Evolutionary conservation across 2,329 filamentous ascomycete species (phyloP), one percentile per base, ranked within the genome.

Genomic region (Neopestalotiopsis rosae): DNA sequence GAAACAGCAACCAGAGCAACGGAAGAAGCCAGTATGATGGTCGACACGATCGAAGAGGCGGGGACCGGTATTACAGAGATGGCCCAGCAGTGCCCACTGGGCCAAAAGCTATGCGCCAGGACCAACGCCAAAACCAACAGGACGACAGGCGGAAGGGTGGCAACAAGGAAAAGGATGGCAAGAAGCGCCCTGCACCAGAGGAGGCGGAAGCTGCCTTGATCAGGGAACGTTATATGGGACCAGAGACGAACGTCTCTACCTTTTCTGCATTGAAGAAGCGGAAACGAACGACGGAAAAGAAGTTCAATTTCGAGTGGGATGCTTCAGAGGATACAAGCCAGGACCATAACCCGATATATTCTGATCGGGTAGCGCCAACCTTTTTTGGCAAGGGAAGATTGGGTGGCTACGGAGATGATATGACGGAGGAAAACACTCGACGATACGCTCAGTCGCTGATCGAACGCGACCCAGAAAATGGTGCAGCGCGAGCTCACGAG

Each of bases 291-390:
- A 96, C 94, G 1, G 95, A 97, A 77, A 94, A 95, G 81, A 98
- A 99, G 79, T 99, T 99, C 85, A 99, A 98, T 76, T 99, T 99
- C 76, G 96, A 97, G 75, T 99, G 96, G 96, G 97, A 97, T 74
- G 88, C 90, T 1, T 93, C 97, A 70, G 96, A 99, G 78, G 96
- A 99, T 80, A 99, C 96, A 0, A 95, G 91, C 72, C 88, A 82
- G 64, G 91, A 94, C 74, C 92, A 94, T 77, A 95, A 97, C 74
- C 92, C 93, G 0, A 86, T 96, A 52, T 97, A 97, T 79, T 87
- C 91, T 65, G 84, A 90, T 32, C 86, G 89, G 52, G 85, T 89
- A 3, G 89, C 92, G 71, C 87, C 89, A 4, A 90, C 88, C 69
- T 92, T 94, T 82, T 93, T 76, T 17, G 76, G 77, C 57, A 75